These are phyloP conservation scores for Ceriops zippeliana DNA, from an alignment of 345 rosid species.

Conservation along the genomic window DNA sequence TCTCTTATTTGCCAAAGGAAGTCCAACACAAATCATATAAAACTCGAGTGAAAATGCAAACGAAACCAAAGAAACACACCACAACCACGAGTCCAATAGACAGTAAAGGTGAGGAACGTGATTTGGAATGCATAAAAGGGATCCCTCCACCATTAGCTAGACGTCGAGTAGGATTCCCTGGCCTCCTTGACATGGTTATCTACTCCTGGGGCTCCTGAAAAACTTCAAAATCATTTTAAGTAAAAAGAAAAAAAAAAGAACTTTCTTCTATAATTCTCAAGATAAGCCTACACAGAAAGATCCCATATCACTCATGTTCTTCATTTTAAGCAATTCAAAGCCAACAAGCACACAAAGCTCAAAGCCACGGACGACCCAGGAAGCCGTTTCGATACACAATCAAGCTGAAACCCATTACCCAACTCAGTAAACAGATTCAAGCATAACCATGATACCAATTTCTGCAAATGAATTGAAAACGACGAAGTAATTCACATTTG, in stretches of 20 bases:
- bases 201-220: constrained; percentile 12
- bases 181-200: constrained; percentile 57
- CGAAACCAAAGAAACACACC: constrained; percentile 31
- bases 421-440: no score
- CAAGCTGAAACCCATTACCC: no score
- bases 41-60: background rate
- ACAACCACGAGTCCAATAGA: constrained; percentile 42
- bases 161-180: constrained; percentile 56
- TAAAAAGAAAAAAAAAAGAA: background rate
- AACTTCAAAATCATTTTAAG: background rate
- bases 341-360: no score
- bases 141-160: constrained; percentile 46
- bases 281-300: background rate
- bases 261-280: background rate
- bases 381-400: no score
- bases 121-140: constrained; percentile 48
- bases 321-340: no score
- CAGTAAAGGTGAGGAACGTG: constrained; percentile 51
- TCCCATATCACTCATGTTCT: no score
- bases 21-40: background rate
- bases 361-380: no score
- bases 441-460: no score
- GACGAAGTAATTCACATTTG: no score
- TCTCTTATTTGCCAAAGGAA: background rate
- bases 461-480: no score